Evolutionary conservation across 768 basidiomycete genomes (phyloP).

Genomic region (Albatrellus ellisii): DNA sequence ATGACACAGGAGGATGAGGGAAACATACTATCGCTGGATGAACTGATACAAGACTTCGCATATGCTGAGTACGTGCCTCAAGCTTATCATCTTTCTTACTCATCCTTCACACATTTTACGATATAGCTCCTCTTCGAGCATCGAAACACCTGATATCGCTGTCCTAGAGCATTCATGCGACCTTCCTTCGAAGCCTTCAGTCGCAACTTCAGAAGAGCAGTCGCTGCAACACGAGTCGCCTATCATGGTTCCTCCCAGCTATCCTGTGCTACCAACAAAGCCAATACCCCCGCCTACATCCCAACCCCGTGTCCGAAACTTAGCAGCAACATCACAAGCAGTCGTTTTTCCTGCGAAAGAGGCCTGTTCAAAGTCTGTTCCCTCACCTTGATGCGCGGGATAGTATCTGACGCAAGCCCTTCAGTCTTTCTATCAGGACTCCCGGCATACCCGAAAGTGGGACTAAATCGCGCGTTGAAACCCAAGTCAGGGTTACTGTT

Average conservation of each 20-base stretch:
- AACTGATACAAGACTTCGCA: slow-evolving; percentile 59
- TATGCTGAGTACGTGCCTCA: slow-evolving; percentile 54
- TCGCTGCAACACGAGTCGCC: neutral
- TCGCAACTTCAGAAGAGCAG: neutral
- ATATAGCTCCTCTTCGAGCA: slow-evolving; percentile 1
- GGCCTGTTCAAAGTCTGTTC: slow-evolving; percentile 58
- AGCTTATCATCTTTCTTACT: slow-evolving; percentile 8
- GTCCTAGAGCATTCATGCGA: no score
- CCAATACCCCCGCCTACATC: slow-evolving; percentile 57
- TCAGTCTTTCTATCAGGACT: slow-evolving; percentile 68
- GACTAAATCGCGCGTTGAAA: slow-evolving; percentile 90
- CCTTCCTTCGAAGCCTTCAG: neutral
- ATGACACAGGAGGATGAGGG: slow-evolving; percentile 36
- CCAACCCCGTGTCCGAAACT: slow-evolving; percentile 42
- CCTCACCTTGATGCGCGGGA: slow-evolving; percentile 2
- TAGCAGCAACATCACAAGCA: slow-evolving; percentile 34
- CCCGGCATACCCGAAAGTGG: slow-evolving; percentile 75
- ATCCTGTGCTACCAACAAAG: slow-evolving; percentile 36
- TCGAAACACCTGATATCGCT: slow-evolving; percentile 5
- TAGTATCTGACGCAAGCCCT: neutral
- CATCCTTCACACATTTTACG: slow-evolving; percentile 15
- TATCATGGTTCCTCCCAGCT: slow-evolving; percentile 15
- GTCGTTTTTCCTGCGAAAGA: slow-evolving; percentile 66
- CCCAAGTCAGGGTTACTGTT: slow-evolving; percentile 77
- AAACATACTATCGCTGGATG: slow-evolving; percentile 54